These are phyloP conservation scores for Austroboletus niveus DNA, from an alignment of 1,284 basidiomycete genomes.

Conservation along the genomic window DNA sequence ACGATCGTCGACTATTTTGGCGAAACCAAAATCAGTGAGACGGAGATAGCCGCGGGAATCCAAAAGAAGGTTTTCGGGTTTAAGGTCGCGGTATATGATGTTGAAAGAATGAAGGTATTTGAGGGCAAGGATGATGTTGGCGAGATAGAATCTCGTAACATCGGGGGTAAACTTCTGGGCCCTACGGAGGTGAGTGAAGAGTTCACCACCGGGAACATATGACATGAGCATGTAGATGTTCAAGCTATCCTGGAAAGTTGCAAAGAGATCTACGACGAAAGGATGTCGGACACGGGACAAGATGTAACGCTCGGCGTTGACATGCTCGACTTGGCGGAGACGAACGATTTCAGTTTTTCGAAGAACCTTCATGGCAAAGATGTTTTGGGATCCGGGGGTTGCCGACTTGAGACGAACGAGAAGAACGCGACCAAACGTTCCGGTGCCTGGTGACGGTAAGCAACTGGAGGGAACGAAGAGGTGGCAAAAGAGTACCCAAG, in stretches of 20 bases:
- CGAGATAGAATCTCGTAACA: slow-evolving; percentile 98
- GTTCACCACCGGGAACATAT: slow-evolving; percentile 95
- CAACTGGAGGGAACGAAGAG: slow-evolving; percentile 4
- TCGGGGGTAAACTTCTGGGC: slow-evolving; percentile 96
- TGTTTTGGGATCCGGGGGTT: slow-evolving; percentile 50
- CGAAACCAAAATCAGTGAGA: slow-evolving; percentile 98
- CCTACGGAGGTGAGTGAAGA: slow-evolving; percentile 91
- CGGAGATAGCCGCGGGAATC: slow-evolving; percentile 96
- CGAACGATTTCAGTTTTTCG: slow-evolving; percentile 92
- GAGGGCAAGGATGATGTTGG: slow-evolving; percentile 93
- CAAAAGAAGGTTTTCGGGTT: slow-evolving; percentile 95
- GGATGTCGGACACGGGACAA: slow-evolving; percentile 83
- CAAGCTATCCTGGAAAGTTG: slow-evolving; percentile 93
- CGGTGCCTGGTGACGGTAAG: slow-evolving; percentile 64
- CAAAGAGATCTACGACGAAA: slow-evolving; percentile 86
- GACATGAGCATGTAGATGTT: slow-evolving; percentile 99
- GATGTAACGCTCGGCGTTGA: slow-evolving; percentile 96
- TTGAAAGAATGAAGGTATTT: slow-evolving; percentile 98
- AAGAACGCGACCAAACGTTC: slow-evolving; percentile 91
- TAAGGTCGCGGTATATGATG: slow-evolving; percentile 98
- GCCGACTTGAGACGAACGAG: slow-evolving; percentile 69
- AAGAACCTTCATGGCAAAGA: slow-evolving; percentile 93
- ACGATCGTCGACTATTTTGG: slow-evolving; percentile 97
- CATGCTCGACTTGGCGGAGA: slow-evolving; percentile 97
- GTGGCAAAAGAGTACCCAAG: slow-evolving; percentile 49